These are phyloP conservation scores for Cladophialophora yegresii DNA, from an alignment of 2,329 filamentous ascomycete genomes.

Conservation along the genomic window DNA sequence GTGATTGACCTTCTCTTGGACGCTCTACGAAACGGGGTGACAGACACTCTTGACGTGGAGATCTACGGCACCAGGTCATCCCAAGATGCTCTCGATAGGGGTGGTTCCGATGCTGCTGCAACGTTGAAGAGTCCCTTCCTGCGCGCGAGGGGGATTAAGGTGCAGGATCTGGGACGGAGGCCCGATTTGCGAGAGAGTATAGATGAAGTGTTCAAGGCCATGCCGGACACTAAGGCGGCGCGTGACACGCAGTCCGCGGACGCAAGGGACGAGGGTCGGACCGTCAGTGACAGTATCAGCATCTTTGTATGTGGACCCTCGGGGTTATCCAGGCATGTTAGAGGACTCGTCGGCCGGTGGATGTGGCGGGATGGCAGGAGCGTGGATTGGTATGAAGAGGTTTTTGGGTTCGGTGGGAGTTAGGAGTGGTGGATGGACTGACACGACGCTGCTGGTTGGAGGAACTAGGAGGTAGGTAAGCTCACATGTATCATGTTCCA, in stretches of 20 bases:
- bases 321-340: conserved; percentile 21
- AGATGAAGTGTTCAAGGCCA: background rate
- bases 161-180: conserved; percentile 12
- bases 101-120: background rate
- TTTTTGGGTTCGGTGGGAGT: conserved; percentile 34
- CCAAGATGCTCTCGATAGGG: background rate
- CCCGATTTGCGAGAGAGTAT: conserved; percentile 14
- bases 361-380: conserved; percentile 27
- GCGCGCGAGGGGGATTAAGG: background rate
- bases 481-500: too few relatives aligned
- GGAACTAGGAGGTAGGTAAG: too few relatives aligned
- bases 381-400: conserved; percentile 33
- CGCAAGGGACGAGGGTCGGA: background rate
- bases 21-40: background rate
- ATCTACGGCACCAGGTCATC: conserved; percentile 8
- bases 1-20: conserved; percentile 22
- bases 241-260: background rate
- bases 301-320: conserved; percentile 35
- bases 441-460: background rate
- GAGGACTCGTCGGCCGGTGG: conserved; percentile 24
- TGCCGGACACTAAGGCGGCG: background rate
- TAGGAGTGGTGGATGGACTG: too few relatives aligned
- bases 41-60: conserved; percentile 14
- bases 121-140: background rate
- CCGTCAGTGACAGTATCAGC: conserved; percentile 2